Base-by-base conservation (phyloP, 169 alveolate species). In the Eimeria zaria region DNA sequence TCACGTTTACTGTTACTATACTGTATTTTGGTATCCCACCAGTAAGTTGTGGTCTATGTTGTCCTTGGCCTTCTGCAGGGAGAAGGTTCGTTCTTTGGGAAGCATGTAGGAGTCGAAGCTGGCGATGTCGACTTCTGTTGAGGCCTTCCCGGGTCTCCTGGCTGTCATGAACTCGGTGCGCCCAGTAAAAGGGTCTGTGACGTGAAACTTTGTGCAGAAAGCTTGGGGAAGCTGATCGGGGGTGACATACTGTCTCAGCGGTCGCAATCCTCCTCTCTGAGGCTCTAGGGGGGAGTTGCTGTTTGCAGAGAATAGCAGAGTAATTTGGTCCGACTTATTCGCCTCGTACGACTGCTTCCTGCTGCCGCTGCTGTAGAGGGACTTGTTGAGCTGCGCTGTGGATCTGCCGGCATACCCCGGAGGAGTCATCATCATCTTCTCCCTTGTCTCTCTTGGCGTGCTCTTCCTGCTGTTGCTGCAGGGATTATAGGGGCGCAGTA, bases 111-210 rank as follows among this genome's bases (percentile, higher is more conserved):
- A 92, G 80, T 96, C 96, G 78, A 96, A 96, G 46, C 30, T 92
- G 62, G 87, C 24, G 51, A 96, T 30, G 24, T 80, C 89, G 67
- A 89, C 73, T 33, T 80, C 96, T 6, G 97, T 96, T 27, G 94
- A 14, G 0, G 97, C 97, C 4, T 48, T 80, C 4, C 97, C 97
- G 4, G 97, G 97, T 22, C 95, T 48, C n/a, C 97, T 39, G 27
- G 97, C 97, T 0, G 97, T 80, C 97, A 96, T 96, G 74, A 96
- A 60, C 51, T 91, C 95, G 1, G 97, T 91, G 91, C 96, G 97
- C 48, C 97, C 97, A 33, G 95, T 53, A 2, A 74, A 30, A 20
- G 84, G 73, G 62, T 96, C 95, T 3, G 94, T 89, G 67, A 96
- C 95, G 48, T 96, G 95, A 51, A 84, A 78, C 64, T 80, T 89